Conservation (phyloP, 257 asterid species). For the Solanum boliviense region DNA sequence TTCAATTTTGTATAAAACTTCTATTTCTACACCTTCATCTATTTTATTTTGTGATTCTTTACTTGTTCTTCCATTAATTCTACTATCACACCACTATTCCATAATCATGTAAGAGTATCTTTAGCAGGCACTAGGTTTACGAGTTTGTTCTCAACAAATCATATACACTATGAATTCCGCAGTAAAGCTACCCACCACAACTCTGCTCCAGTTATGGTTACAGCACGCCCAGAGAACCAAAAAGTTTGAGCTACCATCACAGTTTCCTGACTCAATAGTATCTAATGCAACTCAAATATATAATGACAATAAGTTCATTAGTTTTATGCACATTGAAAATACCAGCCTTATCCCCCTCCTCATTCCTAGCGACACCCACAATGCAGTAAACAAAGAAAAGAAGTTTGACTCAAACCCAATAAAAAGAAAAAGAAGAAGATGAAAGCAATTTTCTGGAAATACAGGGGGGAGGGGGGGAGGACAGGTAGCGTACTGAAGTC, state of each 20-base stretch:
- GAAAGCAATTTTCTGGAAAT: not conserved
- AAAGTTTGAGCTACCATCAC: not conserved
- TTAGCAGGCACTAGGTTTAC: not conserved
- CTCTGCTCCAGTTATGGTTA: not conserved
- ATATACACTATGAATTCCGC: not conserved
- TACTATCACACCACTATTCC: not conserved
- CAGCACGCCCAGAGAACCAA: not conserved
- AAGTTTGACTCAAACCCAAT: not conserved
- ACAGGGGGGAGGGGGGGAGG: not conserved
- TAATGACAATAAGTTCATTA: not conserved
- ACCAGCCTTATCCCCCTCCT: not conserved
- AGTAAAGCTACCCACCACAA: not conserved
- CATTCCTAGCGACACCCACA: not conserved
- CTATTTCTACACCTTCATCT: not conserved
- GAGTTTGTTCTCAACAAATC: not conserved
- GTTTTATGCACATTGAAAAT: not conserved
- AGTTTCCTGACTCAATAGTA: not conserved
- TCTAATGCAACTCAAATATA: not conserved
- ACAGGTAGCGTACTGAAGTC: not conserved
- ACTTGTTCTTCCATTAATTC: not conserved
- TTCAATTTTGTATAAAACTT: not conserved
- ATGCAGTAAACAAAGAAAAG: not conserved
- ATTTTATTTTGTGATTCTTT: not conserved
- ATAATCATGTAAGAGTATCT: not conserved
- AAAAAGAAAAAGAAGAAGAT: not conserved